Percentiles rank a stretch among this genome's conserved stretches.
Conservation (phyloP, 768 basidiomycete species). For the Podaxis sp. region DNA sequence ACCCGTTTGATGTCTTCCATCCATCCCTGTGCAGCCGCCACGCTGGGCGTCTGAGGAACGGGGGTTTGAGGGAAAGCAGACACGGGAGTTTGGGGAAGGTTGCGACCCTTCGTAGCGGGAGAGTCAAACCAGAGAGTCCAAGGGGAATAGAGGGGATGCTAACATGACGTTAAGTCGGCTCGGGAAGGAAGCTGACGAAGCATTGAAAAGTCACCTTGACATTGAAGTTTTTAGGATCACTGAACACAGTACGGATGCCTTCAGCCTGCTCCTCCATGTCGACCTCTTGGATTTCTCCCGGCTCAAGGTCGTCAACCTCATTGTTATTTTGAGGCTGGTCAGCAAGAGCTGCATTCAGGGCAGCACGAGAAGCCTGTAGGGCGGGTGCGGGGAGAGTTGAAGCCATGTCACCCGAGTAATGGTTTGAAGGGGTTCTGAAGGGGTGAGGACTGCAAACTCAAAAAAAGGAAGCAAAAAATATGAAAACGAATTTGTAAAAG, state of each 20-base stretch:
- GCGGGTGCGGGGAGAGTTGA: constrained; percentile 63
- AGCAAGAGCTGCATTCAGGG: constrained; percentile 70
- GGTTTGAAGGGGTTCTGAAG: background rate
- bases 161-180: background rate
- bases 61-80: constrained; percentile 80
- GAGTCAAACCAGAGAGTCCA: constrained; percentile 99
- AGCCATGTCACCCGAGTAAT: constrained; percentile 20
- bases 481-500: constrained; percentile 8
- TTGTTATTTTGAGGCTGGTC: constrained; percentile 43
- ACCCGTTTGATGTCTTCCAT: constrained; percentile 99
- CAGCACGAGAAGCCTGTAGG: constrained; percentile 78
- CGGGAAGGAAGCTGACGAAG: background rate
- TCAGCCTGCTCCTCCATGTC: constrained; percentile 85
- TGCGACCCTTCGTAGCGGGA: constrained; percentile 85
- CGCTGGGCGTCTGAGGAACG: constrained; percentile 69
- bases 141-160: constrained; percentile 93
- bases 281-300: constrained; percentile 85
- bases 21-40: constrained; percentile 83
- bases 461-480: constrained; percentile 15
- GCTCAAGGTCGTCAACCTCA: constrained; percentile 52
- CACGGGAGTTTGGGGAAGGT: constrained; percentile 81
- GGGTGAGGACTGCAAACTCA: background rate
- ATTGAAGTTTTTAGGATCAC: constrained; percentile 89
- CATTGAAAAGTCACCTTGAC: constrained; percentile 69
- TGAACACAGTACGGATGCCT: constrained; percentile 89